Evolutionary conservation across 2,329 filamentous ascomycete species (phyloP), one percentile per base, ranked within the genome.

Genomic region (Leptosphaerulina australis): DNA sequence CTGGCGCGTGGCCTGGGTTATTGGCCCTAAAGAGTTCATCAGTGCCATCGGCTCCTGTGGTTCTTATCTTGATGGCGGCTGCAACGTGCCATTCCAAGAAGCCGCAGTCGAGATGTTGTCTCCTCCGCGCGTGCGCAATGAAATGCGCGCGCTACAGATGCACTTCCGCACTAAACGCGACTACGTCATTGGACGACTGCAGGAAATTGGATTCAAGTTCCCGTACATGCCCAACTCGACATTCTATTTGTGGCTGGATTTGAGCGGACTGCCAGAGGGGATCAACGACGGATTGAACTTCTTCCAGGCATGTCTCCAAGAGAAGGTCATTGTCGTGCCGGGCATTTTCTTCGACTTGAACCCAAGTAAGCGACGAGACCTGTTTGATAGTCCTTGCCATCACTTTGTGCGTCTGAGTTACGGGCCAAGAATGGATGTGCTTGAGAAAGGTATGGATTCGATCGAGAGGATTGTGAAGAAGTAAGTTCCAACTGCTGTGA

Each of bases 311-410:
- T 94, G 94, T 69, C 79, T 97, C 34, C 85, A 89, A 67, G 91
- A 97, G 79, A 95, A 95, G 81, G 90, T 95, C 60, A 97, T 97
- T 68, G 91, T 97, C 14, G 93, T 97, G 4, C 93, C 93, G 0
- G 93, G 93, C 53, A 97, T 97, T 74, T 97, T 97, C 82, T 97
- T 97, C 72, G 93, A 97, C 68, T 76, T 97, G 58, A 97, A 97
- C 77, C 93, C 93, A 3, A 88, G 88, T 26, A 88, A 91, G 72
- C 83, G 93, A 59, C 83, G 93, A 70, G 93, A 97, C 73, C 75
- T 97, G 62, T 97, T 97, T 61, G 93, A 97, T 76, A 90, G 85
- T 61, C 93, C 93, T 52, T 97, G 93, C 76, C 93, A 97, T 76
- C 77, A 75, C 56, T 76, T 73, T 59, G 73, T 76, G 14, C 46